A percentile compares a stretch with the other conserved stretches of the same genome.
These are phyloP conservation scores for Asterophora parasitica DNA, from an alignment of 768 basidiomycete species.

Conservation along the genomic window DNA sequence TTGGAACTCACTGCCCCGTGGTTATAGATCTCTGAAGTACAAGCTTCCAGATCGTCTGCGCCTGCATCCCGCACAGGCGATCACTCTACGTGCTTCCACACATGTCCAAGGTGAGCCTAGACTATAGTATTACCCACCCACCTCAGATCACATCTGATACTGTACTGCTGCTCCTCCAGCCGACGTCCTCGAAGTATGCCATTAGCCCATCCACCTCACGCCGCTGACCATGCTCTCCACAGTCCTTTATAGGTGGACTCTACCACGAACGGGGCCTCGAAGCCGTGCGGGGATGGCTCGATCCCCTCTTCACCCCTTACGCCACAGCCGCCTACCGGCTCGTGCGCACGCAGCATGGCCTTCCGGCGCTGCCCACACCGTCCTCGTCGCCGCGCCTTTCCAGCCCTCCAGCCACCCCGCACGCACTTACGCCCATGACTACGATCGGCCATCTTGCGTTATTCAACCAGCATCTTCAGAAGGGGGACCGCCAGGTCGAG, in stretches of 20 bases:
- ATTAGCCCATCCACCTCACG: conserved; percentile 1
- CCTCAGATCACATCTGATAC: conserved; percentile 5
- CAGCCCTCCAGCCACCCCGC: conserved; percentile 15
- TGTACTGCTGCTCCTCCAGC: conserved; percentile 49
- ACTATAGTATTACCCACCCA: conserved; percentile 6
- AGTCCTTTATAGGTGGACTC: conserved; percentile 81
- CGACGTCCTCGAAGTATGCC: conserved; percentile 70
- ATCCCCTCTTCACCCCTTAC: conserved; percentile 60
- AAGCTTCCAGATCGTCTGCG: conserved; percentile 55
- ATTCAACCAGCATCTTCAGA: conserved; percentile 76
- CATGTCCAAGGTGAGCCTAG: conserved; percentile 62
- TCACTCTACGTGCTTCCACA: conserved; percentile 62
- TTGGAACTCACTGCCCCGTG: conserved; percentile 3
- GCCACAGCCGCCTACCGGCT: conserved; percentile 53
- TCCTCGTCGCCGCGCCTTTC: conserved; percentile 19
- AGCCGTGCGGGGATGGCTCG: conserved; percentile 55
- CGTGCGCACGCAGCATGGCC: conserved; percentile 64
- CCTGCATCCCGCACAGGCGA: conserved; percentile 68
- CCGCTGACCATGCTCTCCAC: background rate
- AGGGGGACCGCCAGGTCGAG: conserved; percentile 51
- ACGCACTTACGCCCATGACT: conserved; percentile 19
- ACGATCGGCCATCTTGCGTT: conserved; percentile 65
- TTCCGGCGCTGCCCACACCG: conserved; percentile 35
- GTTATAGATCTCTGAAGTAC: conserved; percentile 55
- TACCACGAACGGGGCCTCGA: conserved; percentile 66